A percentile compares a stretch with the other conserved stretches of the same genome.
phyloP scores from a whole-genome alignment of 2,329 filamentous ascomycete species.

The Chaetomium sp. region DNA sequence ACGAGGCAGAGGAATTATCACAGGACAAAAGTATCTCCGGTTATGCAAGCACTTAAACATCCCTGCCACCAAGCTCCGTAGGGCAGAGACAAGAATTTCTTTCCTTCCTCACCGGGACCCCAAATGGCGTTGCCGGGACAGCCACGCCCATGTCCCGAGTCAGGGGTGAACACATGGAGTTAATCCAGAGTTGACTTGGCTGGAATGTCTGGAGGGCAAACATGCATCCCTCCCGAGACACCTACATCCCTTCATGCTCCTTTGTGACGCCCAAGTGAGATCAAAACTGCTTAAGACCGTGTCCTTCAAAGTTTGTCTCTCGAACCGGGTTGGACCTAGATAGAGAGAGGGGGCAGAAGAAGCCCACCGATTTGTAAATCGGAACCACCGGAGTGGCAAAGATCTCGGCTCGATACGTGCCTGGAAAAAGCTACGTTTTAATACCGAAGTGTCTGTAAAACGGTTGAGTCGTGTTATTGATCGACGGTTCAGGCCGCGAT shows the following conservation, averaged over 20 bases:
- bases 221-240: not conserved
- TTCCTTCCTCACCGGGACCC: not conserved
- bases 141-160: not conserved
- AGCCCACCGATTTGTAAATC: too few species aligned
- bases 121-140: constrained; percentile 8
- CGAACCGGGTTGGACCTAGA: too few species aligned
- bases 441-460: too few species aligned
- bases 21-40: too few species aligned
- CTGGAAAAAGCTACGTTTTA: too few species aligned
- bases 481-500: too few species aligned
- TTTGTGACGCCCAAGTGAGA: not conserved
- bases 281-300: not conserved
- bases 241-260: too few species aligned
- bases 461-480: too few species aligned
- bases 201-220: not conserved
- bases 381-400: too few species aligned
- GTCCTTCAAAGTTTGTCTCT: too few species aligned
- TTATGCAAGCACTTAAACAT: constrained; percentile 32
- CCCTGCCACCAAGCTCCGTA: constrained; percentile 24
- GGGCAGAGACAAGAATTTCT: constrained; percentile 16
- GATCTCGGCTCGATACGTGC: too few species aligned
- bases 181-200: not conserved
- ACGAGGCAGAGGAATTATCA: constrained; percentile 24
- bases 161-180: constrained; percentile 8
- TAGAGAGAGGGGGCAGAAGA: too few species aligned